Evolutionary conservation across 768 basidiomycete genomes (phyloP).

Genomic region (Cyclocybe aegerita): DNA sequence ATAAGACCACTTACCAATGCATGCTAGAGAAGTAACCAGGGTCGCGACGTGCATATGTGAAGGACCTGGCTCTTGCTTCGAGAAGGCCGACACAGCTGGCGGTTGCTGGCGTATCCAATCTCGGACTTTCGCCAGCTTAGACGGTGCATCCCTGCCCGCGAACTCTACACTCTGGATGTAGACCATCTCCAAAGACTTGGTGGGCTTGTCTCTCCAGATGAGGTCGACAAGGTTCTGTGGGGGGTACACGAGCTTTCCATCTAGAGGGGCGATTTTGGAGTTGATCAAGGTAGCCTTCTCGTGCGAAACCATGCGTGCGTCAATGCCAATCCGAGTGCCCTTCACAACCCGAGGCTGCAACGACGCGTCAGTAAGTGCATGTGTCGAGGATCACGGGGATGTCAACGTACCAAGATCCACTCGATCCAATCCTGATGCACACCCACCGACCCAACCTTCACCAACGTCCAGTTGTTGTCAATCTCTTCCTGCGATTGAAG

Average conservation of each 20-base stretch:
- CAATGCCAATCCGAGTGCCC: constrained; percentile 69
- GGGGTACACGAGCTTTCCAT: constrained; percentile 75
- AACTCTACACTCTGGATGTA: constrained; percentile 74
- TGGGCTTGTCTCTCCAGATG: constrained; percentile 77
- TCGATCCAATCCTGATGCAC: constrained; percentile 76
- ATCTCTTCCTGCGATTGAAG: constrained; percentile 69
- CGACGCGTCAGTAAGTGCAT: neutral
- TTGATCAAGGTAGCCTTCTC: constrained; percentile 65
- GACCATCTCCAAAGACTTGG: constrained; percentile 61
- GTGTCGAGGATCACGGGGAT: neutral
- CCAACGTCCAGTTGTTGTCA: constrained; percentile 72
- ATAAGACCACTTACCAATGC: constrained; percentile 54
- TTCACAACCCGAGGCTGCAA: constrained; percentile 33
- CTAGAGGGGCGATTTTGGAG: constrained; percentile 47
- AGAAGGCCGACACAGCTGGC: constrained; percentile 58
- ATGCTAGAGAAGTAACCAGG: constrained; percentile 67
- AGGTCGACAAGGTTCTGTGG: constrained; percentile 83
- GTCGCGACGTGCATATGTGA: constrained; percentile 66
- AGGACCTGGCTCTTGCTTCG: constrained; percentile 58
- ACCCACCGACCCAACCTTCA: constrained; percentile 52
- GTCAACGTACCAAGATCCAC: constrained; percentile 60
- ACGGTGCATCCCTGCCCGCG: constrained; percentile 60
- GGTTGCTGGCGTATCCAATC: constrained; percentile 67
- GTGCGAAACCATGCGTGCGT: constrained; percentile 81
- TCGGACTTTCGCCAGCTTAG: constrained; percentile 71